Percentiles rank a stretch among this genome's conserved stretches.
phyloP scores from a whole-genome alignment of 345 rosid species.

The Citrus mangshanensis region DNA sequence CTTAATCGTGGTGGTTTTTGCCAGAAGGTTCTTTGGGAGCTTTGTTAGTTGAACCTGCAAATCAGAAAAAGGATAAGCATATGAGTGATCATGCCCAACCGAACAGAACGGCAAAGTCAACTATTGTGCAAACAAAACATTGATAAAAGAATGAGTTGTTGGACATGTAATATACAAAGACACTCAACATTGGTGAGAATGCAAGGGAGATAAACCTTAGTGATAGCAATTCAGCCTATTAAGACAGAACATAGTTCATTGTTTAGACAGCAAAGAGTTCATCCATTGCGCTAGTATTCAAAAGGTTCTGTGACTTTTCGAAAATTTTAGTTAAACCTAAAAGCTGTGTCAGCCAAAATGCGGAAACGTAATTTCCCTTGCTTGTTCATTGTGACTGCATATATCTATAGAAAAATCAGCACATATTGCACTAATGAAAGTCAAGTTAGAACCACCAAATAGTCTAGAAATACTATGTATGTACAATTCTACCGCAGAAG shows the following conservation, averaged over 20 bases:
- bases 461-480: background rate
- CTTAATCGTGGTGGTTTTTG: slow-evolving; percentile 60
- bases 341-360: background rate
- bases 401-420: background rate
- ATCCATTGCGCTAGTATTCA: background rate
- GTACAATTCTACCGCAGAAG: background rate
- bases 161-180: background rate
- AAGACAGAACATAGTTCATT: background rate
- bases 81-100: background rate
- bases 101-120: background rate
- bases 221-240: background rate
- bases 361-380: background rate
- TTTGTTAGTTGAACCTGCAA: slow-evolving; percentile 59
- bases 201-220: background rate
- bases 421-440: background rate
- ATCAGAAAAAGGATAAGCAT: background rate
- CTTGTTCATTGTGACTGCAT: background rate
- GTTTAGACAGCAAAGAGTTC: background rate
- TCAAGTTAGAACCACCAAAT: background rate
- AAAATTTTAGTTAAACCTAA: background rate
- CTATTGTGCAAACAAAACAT: background rate
- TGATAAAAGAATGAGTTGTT: background rate
- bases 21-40: slow-evolving; percentile 82
- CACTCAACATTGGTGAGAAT: background rate
- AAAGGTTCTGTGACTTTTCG: background rate